A percentile compares a stretch with the other conserved stretches of the same genome.
Evolutionary conservation across 78 protist species (phyloP).

Genomic region (Dictyostelium firmibasis): DNA sequence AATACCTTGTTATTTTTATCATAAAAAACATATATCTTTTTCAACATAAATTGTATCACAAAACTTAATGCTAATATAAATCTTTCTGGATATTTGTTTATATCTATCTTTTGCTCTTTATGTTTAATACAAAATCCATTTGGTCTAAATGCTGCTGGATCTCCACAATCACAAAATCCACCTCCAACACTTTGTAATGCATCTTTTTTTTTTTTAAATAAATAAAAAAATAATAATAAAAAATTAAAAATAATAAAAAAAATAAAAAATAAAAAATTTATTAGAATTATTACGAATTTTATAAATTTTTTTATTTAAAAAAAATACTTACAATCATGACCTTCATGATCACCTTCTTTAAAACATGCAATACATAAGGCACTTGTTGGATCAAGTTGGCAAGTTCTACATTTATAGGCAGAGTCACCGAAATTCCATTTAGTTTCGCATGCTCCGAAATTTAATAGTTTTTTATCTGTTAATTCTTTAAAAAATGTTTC

Average conservation of each 20-base stretch:
- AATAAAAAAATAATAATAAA: not conserved
- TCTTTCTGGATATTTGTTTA: constrained; percentile 65
- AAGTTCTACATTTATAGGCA: constrained; percentile 92
- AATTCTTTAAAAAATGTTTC: constrained; percentile 42
- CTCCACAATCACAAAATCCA: constrained; percentile 93
- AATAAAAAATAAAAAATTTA: not conserved
- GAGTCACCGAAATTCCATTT: constrained; percentile 84
- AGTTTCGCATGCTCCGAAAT: constrained; percentile 84
- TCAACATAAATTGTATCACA: constrained; percentile 36
- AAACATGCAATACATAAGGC: constrained; percentile 91
- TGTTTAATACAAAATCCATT: constrained; percentile 49
- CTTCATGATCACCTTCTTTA: constrained; percentile 86
- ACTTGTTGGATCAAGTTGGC: constrained; percentile 91
- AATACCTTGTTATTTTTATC: not conserved
- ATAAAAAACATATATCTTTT: constrained; percentile 31
- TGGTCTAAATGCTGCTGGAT: constrained; percentile 65
- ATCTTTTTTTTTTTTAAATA: constrained; percentile 7
- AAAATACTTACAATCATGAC: constrained; percentile 86
- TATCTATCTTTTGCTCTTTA: constrained; percentile 51
- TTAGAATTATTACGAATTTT: not conserved
- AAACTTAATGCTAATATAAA: constrained; percentile 26
- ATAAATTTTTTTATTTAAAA: not conserved
- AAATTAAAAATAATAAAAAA: not conserved
- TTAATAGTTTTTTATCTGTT: constrained; percentile 1
- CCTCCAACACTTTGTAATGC: constrained; percentile 79